Evolutionary conservation across 2,329 filamentous ascomycete species (phyloP).

Genomic region (Leptographium procerum): DNA sequence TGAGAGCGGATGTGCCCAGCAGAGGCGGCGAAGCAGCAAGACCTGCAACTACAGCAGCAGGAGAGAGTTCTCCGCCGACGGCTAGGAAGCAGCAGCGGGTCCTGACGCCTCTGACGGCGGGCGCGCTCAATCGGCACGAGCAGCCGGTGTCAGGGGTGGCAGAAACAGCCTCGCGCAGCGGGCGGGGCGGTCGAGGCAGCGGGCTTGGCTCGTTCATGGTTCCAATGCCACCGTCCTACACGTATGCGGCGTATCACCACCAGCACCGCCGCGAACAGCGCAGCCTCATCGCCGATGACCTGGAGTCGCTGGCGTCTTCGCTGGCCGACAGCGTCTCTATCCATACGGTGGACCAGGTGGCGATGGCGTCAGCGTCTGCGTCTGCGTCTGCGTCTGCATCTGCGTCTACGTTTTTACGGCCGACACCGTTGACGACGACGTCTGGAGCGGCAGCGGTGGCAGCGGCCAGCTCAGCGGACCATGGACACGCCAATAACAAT

Average conservation of each 20-base stretch:
- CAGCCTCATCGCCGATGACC: slow-evolving; percentile 14
- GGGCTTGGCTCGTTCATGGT: no score
- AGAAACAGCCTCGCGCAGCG: neutral
- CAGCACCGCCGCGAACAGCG: slow-evolving; percentile 1
- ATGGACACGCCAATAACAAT: neutral
- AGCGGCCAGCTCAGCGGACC: neutral
- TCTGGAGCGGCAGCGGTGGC: neutral
- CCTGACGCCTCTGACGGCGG: slow-evolving; percentile 10
- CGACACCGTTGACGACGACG: neutral
- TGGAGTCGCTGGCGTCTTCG: slow-evolving; percentile 46
- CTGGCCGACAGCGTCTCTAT: slow-evolving; percentile 44
- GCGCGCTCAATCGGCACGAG: slow-evolving; percentile 11
- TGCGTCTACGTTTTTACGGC: neutral
- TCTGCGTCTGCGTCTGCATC: no score
- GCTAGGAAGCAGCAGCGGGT: slow-evolving; percentile 1
- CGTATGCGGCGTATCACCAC: neutral
- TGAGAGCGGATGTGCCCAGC: neutral
- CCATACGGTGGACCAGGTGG: slow-evolving; percentile 22
- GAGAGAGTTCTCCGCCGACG: neutral
- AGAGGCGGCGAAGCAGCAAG: no score
- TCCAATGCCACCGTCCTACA: neutral
- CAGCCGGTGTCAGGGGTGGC: neutral
- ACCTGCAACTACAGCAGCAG: neutral
- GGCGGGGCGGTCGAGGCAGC: neutral
- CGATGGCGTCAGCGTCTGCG: slow-evolving; percentile 8